Conservation (phyloP, 169 alveolate species). For the Plasmodium knowlesi region DNA sequence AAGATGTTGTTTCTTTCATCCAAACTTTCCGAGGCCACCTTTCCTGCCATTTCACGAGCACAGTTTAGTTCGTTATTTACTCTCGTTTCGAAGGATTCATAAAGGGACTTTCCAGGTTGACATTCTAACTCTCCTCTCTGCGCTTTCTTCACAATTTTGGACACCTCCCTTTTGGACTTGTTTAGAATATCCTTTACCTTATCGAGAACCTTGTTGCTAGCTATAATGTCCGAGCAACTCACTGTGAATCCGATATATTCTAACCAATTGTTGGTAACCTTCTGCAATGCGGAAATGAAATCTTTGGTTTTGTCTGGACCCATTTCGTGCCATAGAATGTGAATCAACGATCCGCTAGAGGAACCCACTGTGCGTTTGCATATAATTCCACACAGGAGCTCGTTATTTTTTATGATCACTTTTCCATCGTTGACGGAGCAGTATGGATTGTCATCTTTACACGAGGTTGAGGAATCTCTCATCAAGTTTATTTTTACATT, state of each 20-base stretch:
- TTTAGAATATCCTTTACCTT: constrained; percentile 92
- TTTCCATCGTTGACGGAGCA: constrained; percentile 79
- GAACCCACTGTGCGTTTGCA: constrained; percentile 98
- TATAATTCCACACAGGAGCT: constrained; percentile 96
- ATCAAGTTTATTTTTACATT: constrained; percentile 75
- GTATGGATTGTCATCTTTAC: constrained; percentile 80
- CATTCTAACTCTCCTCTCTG: constrained; percentile 96
- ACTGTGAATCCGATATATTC: constrained; percentile 97
- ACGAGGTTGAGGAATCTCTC: constrained; percentile 78
- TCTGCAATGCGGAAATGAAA: constrained; percentile 95
- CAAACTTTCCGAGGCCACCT: constrained; percentile 94
- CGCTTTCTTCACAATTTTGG: constrained; percentile 90
- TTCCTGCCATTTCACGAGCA: constrained; percentile 95
- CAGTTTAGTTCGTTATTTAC: constrained; percentile 96
- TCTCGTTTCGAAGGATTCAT: constrained; percentile 98
- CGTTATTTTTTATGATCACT: constrained; percentile 96
- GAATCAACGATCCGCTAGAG: constrained; percentile 97
- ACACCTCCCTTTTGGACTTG: constrained; percentile 88
- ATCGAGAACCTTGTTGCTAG: constrained; percentile 92
- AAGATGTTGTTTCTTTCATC: constrained; percentile 95
- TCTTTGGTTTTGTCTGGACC: constrained; percentile 97
- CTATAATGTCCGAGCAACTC: constrained; percentile 98
- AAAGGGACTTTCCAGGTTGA: constrained; percentile 98
- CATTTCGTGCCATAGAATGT: constrained; percentile 97
- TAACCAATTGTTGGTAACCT: constrained; percentile 98